Percentiles rank a stretch among this genome's conserved stretches.
Conservation (phyloP, 192 early-diverging fungal species). For the Backusella macrospora region DNA sequence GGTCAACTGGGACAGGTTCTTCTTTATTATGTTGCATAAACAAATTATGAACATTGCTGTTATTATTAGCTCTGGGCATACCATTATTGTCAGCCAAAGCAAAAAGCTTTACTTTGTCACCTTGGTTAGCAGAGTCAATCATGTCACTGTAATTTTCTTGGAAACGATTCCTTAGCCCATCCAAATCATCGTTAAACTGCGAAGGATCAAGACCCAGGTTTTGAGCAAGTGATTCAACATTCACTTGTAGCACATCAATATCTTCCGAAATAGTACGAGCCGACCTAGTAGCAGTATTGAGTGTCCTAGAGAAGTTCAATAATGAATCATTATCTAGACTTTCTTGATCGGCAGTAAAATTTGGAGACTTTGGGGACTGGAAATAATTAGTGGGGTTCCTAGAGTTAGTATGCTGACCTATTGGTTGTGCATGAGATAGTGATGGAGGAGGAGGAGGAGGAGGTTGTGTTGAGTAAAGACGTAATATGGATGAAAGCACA, state of each 20-base stretch:
- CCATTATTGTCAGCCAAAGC: not conserved
- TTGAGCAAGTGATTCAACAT: constrained; percentile 28
- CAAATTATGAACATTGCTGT: not conserved
- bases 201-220: constrained; percentile 30
- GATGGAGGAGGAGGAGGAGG: not conserved
- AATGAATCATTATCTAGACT: not conserved
- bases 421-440: not conserved
- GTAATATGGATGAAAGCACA: constrained; percentile 12
- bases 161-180: constrained; percentile 1
- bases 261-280: constrained; percentile 32
- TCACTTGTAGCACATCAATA: constrained; percentile 28
- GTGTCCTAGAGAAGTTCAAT: constrained; percentile 21
- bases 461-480: constrained; percentile 18
- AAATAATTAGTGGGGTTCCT: not conserved
- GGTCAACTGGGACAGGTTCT: not conserved
- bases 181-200: constrained; percentile 27
- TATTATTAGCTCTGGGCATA: not conserved
- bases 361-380: not conserved
- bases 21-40: not conserved
- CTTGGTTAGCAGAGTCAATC: constrained; percentile 1
- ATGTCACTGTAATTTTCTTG: constrained; percentile 18
- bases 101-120: constrained; percentile 6
- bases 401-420: constrained; percentile 3
- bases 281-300: constrained; percentile 28
- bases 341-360: not conserved